phyloP scores from a whole-genome alignment of 225 moss, liverwort and hornwort species.

The Straminergon stramineum region DNA sequence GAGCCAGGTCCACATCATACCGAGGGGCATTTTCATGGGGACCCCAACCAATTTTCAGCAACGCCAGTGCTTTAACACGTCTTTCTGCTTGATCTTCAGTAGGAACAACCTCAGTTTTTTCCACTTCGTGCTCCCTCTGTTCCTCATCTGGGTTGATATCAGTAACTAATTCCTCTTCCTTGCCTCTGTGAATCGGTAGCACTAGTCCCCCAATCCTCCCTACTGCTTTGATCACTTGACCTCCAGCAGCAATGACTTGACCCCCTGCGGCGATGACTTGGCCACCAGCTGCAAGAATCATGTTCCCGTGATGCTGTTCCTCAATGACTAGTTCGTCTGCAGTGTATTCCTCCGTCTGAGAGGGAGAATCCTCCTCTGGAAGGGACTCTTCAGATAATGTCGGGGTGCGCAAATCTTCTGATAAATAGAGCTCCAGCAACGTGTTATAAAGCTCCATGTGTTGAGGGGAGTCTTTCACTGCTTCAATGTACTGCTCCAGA shows the following conservation, averaged over 20 bases:
- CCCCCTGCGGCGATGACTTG: constrained; percentile 54
- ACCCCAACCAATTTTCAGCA: constrained; percentile 86
- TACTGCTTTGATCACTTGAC: constrained; percentile 53
- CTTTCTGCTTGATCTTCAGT: constrained; percentile 68
- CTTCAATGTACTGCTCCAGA: constrained; percentile 77
- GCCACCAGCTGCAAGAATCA: constrained; percentile 55
- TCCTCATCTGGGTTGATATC: constrained; percentile 24
- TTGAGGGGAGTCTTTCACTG: constrained; percentile 66
- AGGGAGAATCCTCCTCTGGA: constrained; percentile 33
- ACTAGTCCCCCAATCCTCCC: constrained; percentile 58
- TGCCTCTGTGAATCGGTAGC: constrained; percentile 32
- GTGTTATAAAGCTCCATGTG: constrained; percentile 89
- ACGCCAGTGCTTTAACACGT: constrained; percentile 64
- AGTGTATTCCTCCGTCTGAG: constrained; percentile 28
- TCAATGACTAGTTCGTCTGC: constrained; percentile 13
- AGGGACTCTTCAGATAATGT: constrained; percentile 29
- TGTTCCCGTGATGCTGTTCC: constrained; percentile 21
- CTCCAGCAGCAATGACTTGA: constrained; percentile 53
- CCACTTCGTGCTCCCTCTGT: constrained; percentile 23
- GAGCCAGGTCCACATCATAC: constrained; percentile 92
- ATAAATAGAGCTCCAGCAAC: constrained; percentile 89
- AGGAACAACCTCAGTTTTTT: constrained; percentile 43
- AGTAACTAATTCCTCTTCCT: constrained; percentile 10
- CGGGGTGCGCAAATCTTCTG: constrained; percentile 78
- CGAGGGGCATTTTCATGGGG: constrained; percentile 90